Evolutionary conservation across 306 rosid species (phyloP).

Genomic region (Dryas drummondii): DNA sequence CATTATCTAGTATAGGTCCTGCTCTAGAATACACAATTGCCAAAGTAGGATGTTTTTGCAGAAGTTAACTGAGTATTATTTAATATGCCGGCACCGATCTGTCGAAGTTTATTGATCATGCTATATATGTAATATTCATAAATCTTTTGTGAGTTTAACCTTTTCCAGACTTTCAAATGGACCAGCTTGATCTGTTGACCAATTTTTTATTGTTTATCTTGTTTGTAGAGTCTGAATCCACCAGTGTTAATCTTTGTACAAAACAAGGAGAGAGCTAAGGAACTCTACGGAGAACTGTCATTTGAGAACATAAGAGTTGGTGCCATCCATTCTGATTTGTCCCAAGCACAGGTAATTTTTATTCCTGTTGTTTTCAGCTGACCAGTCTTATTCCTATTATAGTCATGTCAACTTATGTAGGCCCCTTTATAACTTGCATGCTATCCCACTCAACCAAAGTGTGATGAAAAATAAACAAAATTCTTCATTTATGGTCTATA

Average conservation of each 20-base stretch:
- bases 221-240: constrained; percentile 73
- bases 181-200: constrained; percentile 26
- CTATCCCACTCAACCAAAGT: constrained; percentile 5
- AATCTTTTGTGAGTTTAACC: constrained; percentile 9
- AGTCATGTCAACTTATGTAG: too few species aligned
- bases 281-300: constrained; percentile 70
- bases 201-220: constrained; percentile 16
- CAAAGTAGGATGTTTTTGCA: background rate
- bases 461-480: constrained; percentile 1
- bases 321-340: constrained; percentile 85
- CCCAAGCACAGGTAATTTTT: constrained; percentile 66
- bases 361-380: constrained; percentile 9
- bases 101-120: background rate
- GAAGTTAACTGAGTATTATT: background rate
- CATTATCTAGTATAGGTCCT: constrained; percentile 3
- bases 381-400: background rate
- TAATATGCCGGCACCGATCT: background rate
- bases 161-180: constrained; percentile 10
- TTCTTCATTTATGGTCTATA: constrained; percentile 1
- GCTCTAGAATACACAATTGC: background rate
- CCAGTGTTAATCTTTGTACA: constrained; percentile 86
- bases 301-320: constrained; percentile 75
- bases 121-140: constrained; percentile 1
- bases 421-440: background rate
- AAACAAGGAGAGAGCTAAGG: constrained; percentile 98